phyloP scores from a whole-genome alignment of 1,284 basidiomycete genomes.

The Malassezia slooffiae region DNA sequence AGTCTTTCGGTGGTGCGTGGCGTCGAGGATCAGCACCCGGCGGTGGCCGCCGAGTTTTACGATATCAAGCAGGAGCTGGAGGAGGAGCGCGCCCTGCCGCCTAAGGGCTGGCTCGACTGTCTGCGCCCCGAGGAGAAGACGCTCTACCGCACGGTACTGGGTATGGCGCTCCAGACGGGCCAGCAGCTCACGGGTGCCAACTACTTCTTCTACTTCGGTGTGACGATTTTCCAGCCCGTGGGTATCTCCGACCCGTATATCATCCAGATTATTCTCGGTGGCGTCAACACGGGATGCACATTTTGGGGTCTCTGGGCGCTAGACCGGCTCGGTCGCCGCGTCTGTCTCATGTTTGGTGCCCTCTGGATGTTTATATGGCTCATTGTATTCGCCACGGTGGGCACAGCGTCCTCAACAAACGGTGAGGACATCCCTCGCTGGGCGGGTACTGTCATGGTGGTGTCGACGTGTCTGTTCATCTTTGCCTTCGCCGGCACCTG shows the following conservation, averaged over 20 bases:
- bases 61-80: slow-evolving; percentile 35
- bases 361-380: slow-evolving; percentile 62
- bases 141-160: slow-evolving; percentile 45
- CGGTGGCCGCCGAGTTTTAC: slow-evolving; percentile 37
- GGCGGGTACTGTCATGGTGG: slow-evolving; percentile 64
- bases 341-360: slow-evolving; percentile 51
- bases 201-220: slow-evolving; percentile 51
- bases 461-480: slow-evolving; percentile 67
- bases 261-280: slow-evolving; percentile 56
- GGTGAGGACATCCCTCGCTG: slow-evolving; percentile 48
- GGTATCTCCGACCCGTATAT: slow-evolving; percentile 54
- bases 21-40: slow-evolving; percentile 35
- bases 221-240: slow-evolving; percentile 59
- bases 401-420: slow-evolving; percentile 35
- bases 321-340: slow-evolving; percentile 53
- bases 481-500: slow-evolving; percentile 66
- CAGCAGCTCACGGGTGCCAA: slow-evolving; percentile 64
- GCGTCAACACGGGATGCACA: slow-evolving; percentile 55
- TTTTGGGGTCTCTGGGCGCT: slow-evolving; percentile 55
- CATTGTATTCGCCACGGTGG: slow-evolving; percentile 65
- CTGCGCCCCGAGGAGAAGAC: slow-evolving; percentile 33
- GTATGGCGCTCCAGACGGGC: slow-evolving; percentile 60
- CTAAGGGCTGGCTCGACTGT: slow-evolving; percentile 36
- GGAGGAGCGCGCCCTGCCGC: slow-evolving; percentile 16
- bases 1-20: slow-evolving; percentile 58